A percentile compares a stretch with the other conserved stretches of the same genome.
These are phyloP conservation scores for Dactylis glomerata DNA, from an alignment of 176 grass and related monocot species.

Conservation along the genomic window DNA sequence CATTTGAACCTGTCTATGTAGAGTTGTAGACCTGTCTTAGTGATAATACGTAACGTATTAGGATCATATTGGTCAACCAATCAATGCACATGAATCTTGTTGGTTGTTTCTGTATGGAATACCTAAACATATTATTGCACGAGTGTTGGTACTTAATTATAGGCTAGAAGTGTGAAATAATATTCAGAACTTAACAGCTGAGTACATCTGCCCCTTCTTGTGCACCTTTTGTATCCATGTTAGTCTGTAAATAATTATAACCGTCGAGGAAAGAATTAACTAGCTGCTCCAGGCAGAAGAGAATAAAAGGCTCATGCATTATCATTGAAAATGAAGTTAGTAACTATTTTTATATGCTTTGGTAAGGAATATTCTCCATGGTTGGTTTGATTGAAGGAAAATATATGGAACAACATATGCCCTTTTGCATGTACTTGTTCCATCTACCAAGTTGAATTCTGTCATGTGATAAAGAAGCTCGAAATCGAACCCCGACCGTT, in stretches of 20 bases:
- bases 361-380: not conserved
- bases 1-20: too few species aligned
- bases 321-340: not conserved
- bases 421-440: slow-evolving; percentile 15
- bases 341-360: slow-evolving; percentile 5
- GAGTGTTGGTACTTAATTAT: not conserved
- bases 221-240: not conserved
- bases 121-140: not conserved
- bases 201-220: not conserved
- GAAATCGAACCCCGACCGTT: not conserved
- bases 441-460: not conserved
- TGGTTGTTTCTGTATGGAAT: not conserved
- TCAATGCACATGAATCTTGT: not conserved
- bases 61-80: not conserved
- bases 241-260: not conserved
- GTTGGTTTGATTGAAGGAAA: slow-evolving; percentile 17
- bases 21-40: too few species aligned
- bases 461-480: not conserved
- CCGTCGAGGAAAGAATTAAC: not conserved
- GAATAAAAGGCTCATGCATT: not conserved
- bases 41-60: too few species aligned
- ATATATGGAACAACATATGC: slow-evolving; percentile 15
- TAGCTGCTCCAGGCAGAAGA: not conserved
- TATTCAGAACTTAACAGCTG: not conserved
- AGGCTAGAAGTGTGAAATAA: not conserved